Percentiles rank a stretch among this genome's conserved stretches.
These are phyloP conservation scores for Trichoderma harzianum DNA, from an alignment of 2,329 filamentous ascomycete genomes.

Conservation along the genomic window DNA sequence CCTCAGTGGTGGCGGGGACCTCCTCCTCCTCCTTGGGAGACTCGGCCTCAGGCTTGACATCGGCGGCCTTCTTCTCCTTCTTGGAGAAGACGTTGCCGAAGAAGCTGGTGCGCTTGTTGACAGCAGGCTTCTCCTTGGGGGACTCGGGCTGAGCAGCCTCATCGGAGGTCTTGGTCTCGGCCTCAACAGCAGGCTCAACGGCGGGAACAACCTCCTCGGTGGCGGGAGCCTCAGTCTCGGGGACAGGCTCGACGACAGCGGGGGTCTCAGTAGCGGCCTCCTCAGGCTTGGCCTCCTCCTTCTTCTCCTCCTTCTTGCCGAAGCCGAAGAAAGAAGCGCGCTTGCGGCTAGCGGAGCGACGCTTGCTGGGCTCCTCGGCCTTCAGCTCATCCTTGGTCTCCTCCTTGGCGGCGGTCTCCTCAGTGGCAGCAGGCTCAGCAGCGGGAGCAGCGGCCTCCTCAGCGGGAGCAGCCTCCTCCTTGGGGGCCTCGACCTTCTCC, in stretches of 20 bases:
- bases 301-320: slow-evolving; percentile 53
- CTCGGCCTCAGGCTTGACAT: slow-evolving; percentile 42
- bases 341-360: slow-evolving; percentile 63
- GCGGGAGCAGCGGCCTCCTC: slow-evolving; percentile 33
- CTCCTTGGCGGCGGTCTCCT: slow-evolving; percentile 34
- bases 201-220: slow-evolving; percentile 36
- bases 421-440: slow-evolving; percentile 38
- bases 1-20: slow-evolving; percentile 44
- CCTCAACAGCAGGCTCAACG: slow-evolving; percentile 29
- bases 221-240: slow-evolving; percentile 32
- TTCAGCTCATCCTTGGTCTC: slow-evolving; percentile 48
- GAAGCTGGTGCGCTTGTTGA: slow-evolving; percentile 56
- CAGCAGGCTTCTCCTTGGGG: slow-evolving; percentile 47
- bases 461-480: slow-evolving; percentile 21
- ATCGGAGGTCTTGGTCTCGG: slow-evolving; percentile 32
- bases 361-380: slow-evolving; percentile 53
- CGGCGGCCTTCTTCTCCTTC: slow-evolving; percentile 59
- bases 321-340: slow-evolving; percentile 63
- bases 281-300: slow-evolving; percentile 36
- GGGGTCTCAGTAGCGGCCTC: slow-evolving; percentile 32
- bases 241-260: slow-evolving; percentile 36
- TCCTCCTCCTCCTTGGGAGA: slow-evolving; percentile 43
- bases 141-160: slow-evolving; percentile 43
- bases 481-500: slow-evolving; percentile 32
- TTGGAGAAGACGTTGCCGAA: slow-evolving; percentile 50